Conservation (phyloP, 164 flowering plant species). For the Annona squamosa region DNA sequence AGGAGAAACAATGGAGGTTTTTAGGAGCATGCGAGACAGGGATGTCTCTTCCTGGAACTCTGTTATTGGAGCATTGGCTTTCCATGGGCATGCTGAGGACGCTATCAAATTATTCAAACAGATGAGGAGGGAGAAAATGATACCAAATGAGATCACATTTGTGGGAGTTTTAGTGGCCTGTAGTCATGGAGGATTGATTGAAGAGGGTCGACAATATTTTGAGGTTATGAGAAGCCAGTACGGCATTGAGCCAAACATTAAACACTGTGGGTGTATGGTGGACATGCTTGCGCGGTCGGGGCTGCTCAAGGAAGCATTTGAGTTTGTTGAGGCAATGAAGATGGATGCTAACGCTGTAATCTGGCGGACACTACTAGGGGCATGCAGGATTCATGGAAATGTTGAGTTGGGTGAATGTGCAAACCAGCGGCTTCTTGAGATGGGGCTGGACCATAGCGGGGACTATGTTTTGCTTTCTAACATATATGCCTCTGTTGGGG, state of each 20-base stretch:
- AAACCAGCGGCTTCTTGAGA: constrained; percentile 34
- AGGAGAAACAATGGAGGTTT: constrained; percentile 38
- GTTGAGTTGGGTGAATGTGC: constrained; percentile 52
- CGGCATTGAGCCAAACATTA: constrained; percentile 50
- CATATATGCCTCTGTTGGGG: constrained; percentile 54
- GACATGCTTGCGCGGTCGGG: constrained; percentile 69
- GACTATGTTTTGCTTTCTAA: constrained; percentile 60
- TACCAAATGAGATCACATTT: constrained; percentile 59
- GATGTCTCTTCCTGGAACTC: constrained; percentile 62
- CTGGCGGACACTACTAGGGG: constrained; percentile 74
- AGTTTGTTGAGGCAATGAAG: constrained; percentile 44
- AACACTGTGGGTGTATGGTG: constrained; percentile 73
- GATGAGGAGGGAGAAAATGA: constrained; percentile 33
- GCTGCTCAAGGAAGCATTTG: constrained; percentile 46
- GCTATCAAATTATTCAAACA: constrained; percentile 35
- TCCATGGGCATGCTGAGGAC: constrained; percentile 49
- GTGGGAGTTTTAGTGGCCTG: constrained; percentile 58
- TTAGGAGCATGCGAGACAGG: constrained; percentile 39
- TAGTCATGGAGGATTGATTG: constrained; percentile 63
- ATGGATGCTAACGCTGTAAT: constrained; percentile 54
- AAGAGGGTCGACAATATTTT: constrained; percentile 48
- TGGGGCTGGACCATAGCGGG: constrained; percentile 55
- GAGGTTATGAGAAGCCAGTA: constrained; percentile 39
- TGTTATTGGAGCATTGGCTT: constrained; percentile 47
- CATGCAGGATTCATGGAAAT: constrained; percentile 57